Evolutionary conservation across 2,329 filamentous ascomycete species (phyloP), one percentile per base, ranked within the genome.

Genomic region (Fusarium mangiferae): DNA sequence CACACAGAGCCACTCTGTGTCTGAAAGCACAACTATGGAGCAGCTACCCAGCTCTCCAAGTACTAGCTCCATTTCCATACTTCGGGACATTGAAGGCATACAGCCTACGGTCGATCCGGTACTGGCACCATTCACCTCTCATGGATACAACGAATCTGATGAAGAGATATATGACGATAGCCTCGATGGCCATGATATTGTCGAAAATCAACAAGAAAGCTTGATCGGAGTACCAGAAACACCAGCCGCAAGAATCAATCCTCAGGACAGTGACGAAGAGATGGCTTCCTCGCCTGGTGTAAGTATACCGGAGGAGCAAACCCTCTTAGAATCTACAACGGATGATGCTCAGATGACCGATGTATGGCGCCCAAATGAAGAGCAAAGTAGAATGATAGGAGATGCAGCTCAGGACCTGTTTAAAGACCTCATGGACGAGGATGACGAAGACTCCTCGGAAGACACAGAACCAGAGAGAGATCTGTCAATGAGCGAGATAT

Each of bases 281-380:
- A 65, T 65, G 62, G n/a, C 22, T 26, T n/a, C 24, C 14, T 38
- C 39, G 35, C 8, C 30, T 11, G 30, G 26, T 8, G 46, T 63
- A 46, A n/a, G 17, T 7, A 26, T 24, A 26, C 15, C 28, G 20
- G 24, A 41, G 26, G 41, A 64, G 26, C 15, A 55, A 12, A 22
- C 22, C 7, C 22, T 22, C 15, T 6, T 17, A 17, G 30, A 14
- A 42, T 18, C 41, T 20, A 24, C 46, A 28, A 26, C 5, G 5
- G 8, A n/a, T 13, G 65, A 70, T 13, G 22, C 55, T 42, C 38
- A 26, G n/a, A 70, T 70, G 66, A 45, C 15, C 35, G 66, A 44
- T 39, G 38, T 28, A 6, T 17, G 17, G 30, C 24, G 28, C 7
- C 44, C 30, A 26, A 62, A n/a, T n/a, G 38, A 51, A 30, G 62